Conservation (phyloP, 352 stramenopile species). For the Plasmopara halstedii region DNA sequence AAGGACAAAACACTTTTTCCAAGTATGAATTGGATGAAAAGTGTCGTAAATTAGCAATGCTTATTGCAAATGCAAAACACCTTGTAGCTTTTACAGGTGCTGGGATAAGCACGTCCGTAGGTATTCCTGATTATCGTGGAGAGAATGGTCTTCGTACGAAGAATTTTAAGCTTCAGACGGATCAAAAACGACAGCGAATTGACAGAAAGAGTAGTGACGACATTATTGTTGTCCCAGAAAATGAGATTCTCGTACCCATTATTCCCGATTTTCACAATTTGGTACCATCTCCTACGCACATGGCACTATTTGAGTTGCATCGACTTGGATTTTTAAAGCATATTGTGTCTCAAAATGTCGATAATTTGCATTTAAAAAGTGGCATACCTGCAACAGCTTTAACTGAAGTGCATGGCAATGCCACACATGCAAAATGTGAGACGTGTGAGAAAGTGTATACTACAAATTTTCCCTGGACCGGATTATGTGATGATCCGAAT, state of each 20-base stretch:
- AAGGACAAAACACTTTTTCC: constrained; percentile 2
- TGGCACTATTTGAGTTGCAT: constrained; percentile 73
- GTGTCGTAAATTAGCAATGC: constrained; percentile 45
- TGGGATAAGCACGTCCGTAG: constrained; percentile 71
- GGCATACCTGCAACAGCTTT: constrained; percentile 42
- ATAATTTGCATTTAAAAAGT: constrained; percentile 82
- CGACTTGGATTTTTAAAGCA: constrained; percentile 66
- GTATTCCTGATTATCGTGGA: constrained; percentile 76
- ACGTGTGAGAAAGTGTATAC: constrained; percentile 83
- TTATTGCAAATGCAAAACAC: constrained; percentile 55
- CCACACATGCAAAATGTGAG: constrained; percentile 74
- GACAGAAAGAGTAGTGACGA: constrained; percentile 12
- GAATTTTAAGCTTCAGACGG: constrained; percentile 22
- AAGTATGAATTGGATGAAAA: constrained; percentile 37
- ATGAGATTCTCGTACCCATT: constrained; percentile 3
- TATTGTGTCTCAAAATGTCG: constrained; percentile 77
- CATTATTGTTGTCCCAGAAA: constrained; percentile 4
- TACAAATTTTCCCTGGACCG: constrained; percentile 54
- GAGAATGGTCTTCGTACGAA: constrained; percentile 73
- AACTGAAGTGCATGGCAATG: constrained; percentile 79
- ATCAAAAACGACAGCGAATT: constrained; percentile 17
- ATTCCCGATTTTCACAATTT: constrained; percentile 64
- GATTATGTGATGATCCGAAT: constrained; percentile 50
- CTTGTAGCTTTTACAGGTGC: constrained; percentile 77
- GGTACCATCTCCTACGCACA: constrained; percentile 72